These are phyloP conservation scores for Emmonsiellopsis sp. DNA, from an alignment of 2,329 filamentous ascomycete species.

Conservation along the genomic window DNA sequence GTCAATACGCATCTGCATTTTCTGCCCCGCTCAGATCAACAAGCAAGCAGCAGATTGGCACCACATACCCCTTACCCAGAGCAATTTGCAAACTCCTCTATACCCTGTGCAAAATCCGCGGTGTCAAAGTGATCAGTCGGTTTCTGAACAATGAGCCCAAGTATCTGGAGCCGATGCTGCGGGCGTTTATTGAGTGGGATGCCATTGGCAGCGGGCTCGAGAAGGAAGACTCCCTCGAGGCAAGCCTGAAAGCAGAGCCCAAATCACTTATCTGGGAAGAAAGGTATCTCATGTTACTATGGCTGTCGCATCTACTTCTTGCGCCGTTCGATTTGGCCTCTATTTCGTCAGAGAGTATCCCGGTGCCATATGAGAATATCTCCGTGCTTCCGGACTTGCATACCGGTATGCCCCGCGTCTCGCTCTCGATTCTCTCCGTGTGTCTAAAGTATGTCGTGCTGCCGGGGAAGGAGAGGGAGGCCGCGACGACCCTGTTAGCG, in stretches of 20 bases:
- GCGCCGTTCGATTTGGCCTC: conserved; percentile 85
- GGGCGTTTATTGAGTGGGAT: conserved; percentile 58
- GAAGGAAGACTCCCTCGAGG: conserved; percentile 9
- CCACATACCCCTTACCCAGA: conserved; percentile 46
- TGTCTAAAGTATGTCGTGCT: conserved; percentile 62
- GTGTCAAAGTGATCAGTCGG: conserved; percentile 82
- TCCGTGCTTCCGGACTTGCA: conserved; percentile 40
- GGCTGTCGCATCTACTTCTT: conserved; percentile 73
- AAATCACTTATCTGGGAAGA: conserved; percentile 68
- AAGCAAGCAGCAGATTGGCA: conserved; percentile 25
- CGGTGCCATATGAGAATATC: conserved; percentile 26
- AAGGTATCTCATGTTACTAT: conserved; percentile 75
- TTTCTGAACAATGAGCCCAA: conserved; percentile 87
- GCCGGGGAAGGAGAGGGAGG: conserved; percentile 80
- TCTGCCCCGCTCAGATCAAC: conserved; percentile 18
- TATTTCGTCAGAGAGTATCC: conserved; percentile 53
- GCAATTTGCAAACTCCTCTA: conserved; percentile 77
- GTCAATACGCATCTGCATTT: conserved; percentile 28
- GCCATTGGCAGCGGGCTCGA: conserved; percentile 7
- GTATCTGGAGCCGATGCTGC: conserved; percentile 71
- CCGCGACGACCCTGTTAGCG: conserved; percentile 74
- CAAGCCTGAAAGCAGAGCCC: conserved; percentile 13
- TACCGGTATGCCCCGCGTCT: conserved; percentile 56
- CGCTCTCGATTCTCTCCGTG: conserved; percentile 60
- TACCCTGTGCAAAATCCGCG: conserved; percentile 86